Evolutionary conservation across 139 green algal genomes (phyloP).

Genomic region (Asterochloris sp.): DNA sequence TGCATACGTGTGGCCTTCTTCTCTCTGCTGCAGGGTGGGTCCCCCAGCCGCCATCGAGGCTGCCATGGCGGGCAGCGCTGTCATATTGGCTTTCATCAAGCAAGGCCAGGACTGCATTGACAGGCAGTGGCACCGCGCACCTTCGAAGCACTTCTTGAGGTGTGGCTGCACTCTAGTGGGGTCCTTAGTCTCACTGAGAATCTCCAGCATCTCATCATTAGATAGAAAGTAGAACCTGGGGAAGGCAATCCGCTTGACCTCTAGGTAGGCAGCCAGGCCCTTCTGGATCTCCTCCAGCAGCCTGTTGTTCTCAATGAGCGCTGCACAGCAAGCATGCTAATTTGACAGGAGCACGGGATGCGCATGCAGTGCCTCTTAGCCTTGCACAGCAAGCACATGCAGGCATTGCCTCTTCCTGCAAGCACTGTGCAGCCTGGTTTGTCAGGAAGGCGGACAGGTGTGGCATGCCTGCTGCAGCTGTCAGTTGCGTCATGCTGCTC

Average conservation of each 20-base stretch:
- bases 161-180: slow-evolving; percentile 72
- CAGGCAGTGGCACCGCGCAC: slow-evolving; percentile 19
- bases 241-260: slow-evolving; percentile 80
- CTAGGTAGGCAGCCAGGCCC: slow-evolving; percentile 75
- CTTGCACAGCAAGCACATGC: too few relatives aligned
- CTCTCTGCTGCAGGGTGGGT: neutral
- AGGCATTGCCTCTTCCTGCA: too few relatives aligned
- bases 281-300: slow-evolving; percentile 78
- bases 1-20: too few relatives aligned
- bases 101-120: neutral
- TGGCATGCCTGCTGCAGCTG: too few relatives aligned
- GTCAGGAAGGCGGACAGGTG: too few relatives aligned
- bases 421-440: too few relatives aligned
- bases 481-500: neutral
- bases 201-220: slow-evolving; percentile 84
- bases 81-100: neutral
- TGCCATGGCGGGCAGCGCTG: neutral
- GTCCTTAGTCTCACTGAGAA: slow-evolving; percentile 76
- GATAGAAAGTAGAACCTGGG: slow-evolving; percentile 80
- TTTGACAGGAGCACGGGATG: too few relatives aligned
- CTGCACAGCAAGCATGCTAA: neutral
- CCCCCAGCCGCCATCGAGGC: neutral
- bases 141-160: slow-evolving; percentile 84
- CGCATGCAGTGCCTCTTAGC: too few relatives aligned
- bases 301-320: slow-evolving; percentile 56